Percentiles rank a stretch among this genome's conserved stretches.
Conservation (phyloP, 2,329 filamentous ascomycete species). For the Fusarium sp. region DNA sequence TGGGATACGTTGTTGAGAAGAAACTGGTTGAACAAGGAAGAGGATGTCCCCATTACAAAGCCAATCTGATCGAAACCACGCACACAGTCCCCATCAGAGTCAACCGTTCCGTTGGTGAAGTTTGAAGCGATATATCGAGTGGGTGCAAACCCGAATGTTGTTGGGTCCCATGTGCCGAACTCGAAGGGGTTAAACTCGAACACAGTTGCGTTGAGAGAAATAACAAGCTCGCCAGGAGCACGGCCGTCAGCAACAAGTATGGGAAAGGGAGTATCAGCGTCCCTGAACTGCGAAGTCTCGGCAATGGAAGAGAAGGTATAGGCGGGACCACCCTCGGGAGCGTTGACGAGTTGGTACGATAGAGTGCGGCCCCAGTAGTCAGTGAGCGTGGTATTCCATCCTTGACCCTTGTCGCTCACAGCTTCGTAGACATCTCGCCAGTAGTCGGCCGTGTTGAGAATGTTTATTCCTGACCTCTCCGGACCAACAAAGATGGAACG, state of each 20-base stretch:
- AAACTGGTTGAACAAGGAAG: constrained; percentile 77
- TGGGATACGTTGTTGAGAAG: constrained; percentile 61
- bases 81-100: constrained; percentile 56
- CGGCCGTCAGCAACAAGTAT: constrained; percentile 61
- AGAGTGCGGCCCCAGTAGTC: constrained; percentile 90
- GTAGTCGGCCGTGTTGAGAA: constrained; percentile 41
- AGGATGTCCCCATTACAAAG: constrained; percentile 84
- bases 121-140: constrained; percentile 68
- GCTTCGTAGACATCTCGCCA: constrained; percentile 48
- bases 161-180: constrained; percentile 71
- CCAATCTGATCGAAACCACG: constrained; percentile 80
- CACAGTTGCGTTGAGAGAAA: constrained; percentile 66
- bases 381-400: constrained; percentile 72
- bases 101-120: constrained; percentile 59
- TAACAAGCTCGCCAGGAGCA: constrained; percentile 53
- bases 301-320: constrained; percentile 82
- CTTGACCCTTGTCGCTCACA: constrained; percentile 49
- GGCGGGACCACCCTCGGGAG: constrained; percentile 73
- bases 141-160: constrained; percentile 66
- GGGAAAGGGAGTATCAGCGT: constrained; percentile 57
- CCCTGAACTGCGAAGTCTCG: constrained; percentile 54
- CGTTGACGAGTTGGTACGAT: constrained; percentile 84
- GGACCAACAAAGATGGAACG: constrained; percentile 54
- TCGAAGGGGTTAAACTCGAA: constrained; percentile 74
- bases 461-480: constrained; percentile 48